Evolutionary conservation across 1,284 basidiomycete genomes (phyloP).

Genomic region (Rhodotorula sp.): DNA sequence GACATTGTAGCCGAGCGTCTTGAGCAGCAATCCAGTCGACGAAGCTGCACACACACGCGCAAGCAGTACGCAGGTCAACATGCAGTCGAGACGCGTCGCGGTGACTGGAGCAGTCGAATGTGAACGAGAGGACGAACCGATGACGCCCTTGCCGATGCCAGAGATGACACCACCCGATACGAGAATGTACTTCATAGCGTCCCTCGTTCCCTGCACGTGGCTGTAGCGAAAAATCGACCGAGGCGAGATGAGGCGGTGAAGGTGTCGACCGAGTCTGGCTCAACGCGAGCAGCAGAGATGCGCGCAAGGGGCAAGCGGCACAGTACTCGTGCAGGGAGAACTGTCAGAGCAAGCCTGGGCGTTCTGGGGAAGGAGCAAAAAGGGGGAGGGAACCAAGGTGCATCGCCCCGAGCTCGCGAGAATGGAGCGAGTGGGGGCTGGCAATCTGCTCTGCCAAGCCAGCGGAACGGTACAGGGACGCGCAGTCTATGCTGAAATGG

Average conservation of each 20-base stretch:
- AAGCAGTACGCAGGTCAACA: background rate
- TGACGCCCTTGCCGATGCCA: slow-evolving; percentile 54
- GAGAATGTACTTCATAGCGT: slow-evolving; percentile 52
- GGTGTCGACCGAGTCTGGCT: background rate
- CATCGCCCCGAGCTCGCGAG: background rate
- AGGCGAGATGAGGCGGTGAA: background rate
- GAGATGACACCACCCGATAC: slow-evolving; percentile 51
- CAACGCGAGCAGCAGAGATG: background rate
- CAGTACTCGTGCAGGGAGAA: background rate
- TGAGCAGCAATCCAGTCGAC: slow-evolving; percentile 91
- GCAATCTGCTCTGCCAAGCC: too few species aligned
- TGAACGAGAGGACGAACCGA: slow-evolving; percentile 42
- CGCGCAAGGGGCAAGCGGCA: background rate
- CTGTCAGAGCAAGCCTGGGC: background rate
- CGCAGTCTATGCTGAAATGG: too few species aligned
- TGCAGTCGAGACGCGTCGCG: background rate
- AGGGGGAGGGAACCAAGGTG: background rate
- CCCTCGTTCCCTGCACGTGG: background rate
- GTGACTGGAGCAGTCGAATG: background rate
- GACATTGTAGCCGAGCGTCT: slow-evolving; percentile 92
- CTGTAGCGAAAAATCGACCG: background rate
- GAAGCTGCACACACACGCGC: slow-evolving; percentile 60
- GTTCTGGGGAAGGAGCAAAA: slow-evolving; percentile 1
- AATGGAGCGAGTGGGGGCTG: background rate
- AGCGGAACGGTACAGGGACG: too few species aligned